Base-by-base conservation (phyloP, 2,329 filamentous ascomycete genomes). In the Sarocladium strictum region DNA sequence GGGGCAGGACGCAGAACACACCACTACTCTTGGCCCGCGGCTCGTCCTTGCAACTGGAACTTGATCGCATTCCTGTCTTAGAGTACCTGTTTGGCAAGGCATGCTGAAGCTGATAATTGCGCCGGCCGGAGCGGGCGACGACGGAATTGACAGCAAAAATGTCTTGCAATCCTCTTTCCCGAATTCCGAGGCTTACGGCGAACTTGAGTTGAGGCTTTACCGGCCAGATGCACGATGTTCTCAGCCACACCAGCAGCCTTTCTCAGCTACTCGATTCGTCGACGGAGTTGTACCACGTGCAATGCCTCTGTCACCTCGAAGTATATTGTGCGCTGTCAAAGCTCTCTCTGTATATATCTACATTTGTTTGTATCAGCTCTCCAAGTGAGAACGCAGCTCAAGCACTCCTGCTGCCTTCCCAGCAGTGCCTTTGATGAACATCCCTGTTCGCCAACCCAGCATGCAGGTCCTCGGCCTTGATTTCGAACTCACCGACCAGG, bases 31-130 rank as follows among this genome's bases (percentile, higher is more conserved):
- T n/a, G 47, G 10, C 14, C 10, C 35, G 23, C 17, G 29, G 43
- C 14, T 49, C 24, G 23, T 27, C 43, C 24, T 24, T 23, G n/a
- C n/a, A 7, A 29, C 29, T 51, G 23, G 43, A 29, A 47, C 43
- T 47, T 12, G 11, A 3, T n/a, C 47, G 27, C 47, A 51, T 51
- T 51, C 47, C 47, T 51, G 47, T 51, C 47, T 51, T 29, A 51
- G 27, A 51, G 23, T 35, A 6, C 29, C 29, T 17, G 23, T 17
- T n/a, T 12, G 17, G 24, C 29, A 24, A 51, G 47, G 47, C 19
- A 51, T 51, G 47, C 29, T 19, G 12, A 35, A 32, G 21, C n/a
- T n/a, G 5, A 51, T 35, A 33, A 29, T 24, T 17, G 26, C 29
- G 3, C 21, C 47, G 27, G n/a, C 6, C 29, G 27, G 5, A 51